Conservation (phyloP, 1,284 basidiomycete genomes). For the Coriolopsis trogii region DNA sequence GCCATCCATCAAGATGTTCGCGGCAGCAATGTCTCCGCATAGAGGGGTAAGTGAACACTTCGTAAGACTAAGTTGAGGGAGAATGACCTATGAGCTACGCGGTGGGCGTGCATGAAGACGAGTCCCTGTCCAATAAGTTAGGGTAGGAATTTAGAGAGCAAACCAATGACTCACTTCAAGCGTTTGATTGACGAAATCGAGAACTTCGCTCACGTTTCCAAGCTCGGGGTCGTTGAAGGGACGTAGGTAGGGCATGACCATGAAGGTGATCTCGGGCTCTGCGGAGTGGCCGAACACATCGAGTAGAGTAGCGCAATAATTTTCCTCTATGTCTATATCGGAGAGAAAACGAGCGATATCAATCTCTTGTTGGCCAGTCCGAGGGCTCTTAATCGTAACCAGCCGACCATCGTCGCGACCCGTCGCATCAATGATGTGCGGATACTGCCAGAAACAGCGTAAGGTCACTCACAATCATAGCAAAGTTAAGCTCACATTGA, state of each 20-base stretch:
- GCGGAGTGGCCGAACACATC: constrained; percentile 20
- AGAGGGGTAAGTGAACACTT: neutral
- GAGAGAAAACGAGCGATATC: constrained; percentile 15
- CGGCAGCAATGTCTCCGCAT: constrained; percentile 28
- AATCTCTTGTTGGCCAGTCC: constrained; percentile 7
- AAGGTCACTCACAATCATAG: neutral
- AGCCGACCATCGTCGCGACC: constrained; percentile 15
- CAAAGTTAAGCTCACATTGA: neutral
- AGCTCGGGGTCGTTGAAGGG: constrained; percentile 28
- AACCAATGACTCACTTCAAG: constrained; percentile 23
- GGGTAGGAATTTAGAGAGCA: too few species aligned
- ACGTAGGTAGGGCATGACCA: constrained; percentile 33
- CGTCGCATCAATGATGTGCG: constrained; percentile 27
- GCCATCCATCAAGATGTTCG: constrained; percentile 37
- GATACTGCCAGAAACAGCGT: neutral
- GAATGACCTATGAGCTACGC: constrained; percentile 31
- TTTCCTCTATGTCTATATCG: neutral
- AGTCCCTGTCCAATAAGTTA: constrained; percentile 24
- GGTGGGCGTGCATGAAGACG: constrained; percentile 28
- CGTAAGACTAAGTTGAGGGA: neutral
- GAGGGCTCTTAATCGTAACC: constrained; percentile 27
- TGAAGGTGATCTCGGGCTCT: constrained; percentile 3
- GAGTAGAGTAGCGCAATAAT: constrained; percentile 25
- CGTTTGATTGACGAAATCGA: constrained; percentile 32
- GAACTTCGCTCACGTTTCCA: constrained; percentile 25